These are phyloP conservation scores for Pseudomassariella vexata DNA, from an alignment of 2,329 filamentous ascomycete genomes.

Conservation along the genomic window DNA sequence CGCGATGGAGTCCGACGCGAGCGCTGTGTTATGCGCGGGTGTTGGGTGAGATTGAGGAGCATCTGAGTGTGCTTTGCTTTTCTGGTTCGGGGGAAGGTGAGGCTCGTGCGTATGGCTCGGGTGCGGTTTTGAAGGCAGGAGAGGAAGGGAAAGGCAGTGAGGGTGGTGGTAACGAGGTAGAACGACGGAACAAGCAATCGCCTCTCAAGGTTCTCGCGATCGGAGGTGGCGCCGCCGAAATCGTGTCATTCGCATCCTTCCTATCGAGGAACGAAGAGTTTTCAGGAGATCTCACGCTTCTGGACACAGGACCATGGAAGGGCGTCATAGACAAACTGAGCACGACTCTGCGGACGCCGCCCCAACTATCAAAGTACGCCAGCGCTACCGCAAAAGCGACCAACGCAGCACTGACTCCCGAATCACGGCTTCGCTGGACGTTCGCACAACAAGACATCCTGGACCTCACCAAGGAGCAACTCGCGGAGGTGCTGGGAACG, in stretches of 20 bases:
- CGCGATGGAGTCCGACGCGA: conserved; percentile 84
- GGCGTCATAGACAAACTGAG: conserved; percentile 55
- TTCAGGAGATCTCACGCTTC: conserved; percentile 47
- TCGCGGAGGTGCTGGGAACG: conserved; percentile 25
- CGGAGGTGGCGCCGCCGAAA: conserved; percentile 56
- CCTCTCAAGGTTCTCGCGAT: conserved; percentile 39
- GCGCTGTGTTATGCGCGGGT: conserved; percentile 71
- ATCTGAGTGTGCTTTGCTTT: conserved; percentile 25
- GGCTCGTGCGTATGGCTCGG: neutral
- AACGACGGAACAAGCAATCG: too few species aligned
- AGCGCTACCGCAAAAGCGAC: conserved; percentile 38
- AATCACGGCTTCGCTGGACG: conserved; percentile 27
- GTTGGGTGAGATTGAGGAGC: conserved; percentile 31
- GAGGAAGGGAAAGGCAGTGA: neutral
- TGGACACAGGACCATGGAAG: conserved; percentile 80
- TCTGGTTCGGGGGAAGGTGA: conserved; percentile 2
- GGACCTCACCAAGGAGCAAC: conserved; percentile 25
- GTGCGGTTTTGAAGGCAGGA: conserved; percentile 4
- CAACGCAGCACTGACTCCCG: conserved; percentile 34
- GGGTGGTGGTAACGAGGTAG: conserved; percentile 1
- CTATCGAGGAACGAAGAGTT: conserved; percentile 20
- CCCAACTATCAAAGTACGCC: conserved; percentile 45
- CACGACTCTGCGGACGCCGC: conserved; percentile 45
- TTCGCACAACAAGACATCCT: conserved; percentile 48
- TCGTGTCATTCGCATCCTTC: conserved; percentile 47